phyloP scores from a whole-genome alignment of 1,284 basidiomycete species.

The Heliocybe sulcata region DNA sequence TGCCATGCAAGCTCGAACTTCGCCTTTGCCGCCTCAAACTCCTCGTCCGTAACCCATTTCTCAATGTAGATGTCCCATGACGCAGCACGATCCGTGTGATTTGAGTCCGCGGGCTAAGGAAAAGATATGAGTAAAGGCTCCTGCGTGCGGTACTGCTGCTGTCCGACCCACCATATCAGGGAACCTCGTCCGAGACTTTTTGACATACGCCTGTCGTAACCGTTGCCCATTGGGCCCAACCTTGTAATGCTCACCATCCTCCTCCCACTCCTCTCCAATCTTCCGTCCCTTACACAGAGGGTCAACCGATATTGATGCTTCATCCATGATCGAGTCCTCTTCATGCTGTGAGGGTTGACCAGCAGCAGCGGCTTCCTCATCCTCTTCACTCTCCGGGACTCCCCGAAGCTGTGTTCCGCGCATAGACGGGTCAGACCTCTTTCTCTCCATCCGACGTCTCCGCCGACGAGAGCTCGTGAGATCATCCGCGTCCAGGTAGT shows the following conservation, averaged over 20 bases:
- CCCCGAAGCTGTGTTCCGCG: constrained; percentile 19
- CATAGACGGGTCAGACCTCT: constrained; percentile 17
- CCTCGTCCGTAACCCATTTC: constrained; percentile 69
- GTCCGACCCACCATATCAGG: constrained; percentile 48
- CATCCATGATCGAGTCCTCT: constrained; percentile 23
- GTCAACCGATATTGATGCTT: constrained; percentile 35
- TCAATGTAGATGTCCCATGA: constrained; percentile 66
- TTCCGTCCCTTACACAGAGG: constrained; percentile 44
- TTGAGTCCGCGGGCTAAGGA: constrained; percentile 62
- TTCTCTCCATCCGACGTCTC: constrained; percentile 28
- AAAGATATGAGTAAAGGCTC: constrained; percentile 2
- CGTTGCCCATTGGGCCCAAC: constrained; percentile 65
- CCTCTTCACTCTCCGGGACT: neutral
- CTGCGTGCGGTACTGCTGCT: constrained; percentile 5
- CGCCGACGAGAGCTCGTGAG: constrained; percentile 18
- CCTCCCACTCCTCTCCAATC: constrained; percentile 71
- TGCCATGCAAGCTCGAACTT: constrained; percentile 63
- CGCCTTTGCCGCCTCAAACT: constrained; percentile 57
- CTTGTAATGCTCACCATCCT: constrained; percentile 59
- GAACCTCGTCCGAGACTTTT: constrained; percentile 59
- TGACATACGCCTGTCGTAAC: constrained; percentile 59
- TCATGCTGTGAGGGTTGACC: neutral
- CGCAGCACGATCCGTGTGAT: constrained; percentile 63
- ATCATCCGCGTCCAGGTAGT: constrained; percentile 13
- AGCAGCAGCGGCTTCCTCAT: no score